Base-by-base conservation (phyloP, 768 basidiomycete genomes). In the Lanmaoa rubissima region DNA sequence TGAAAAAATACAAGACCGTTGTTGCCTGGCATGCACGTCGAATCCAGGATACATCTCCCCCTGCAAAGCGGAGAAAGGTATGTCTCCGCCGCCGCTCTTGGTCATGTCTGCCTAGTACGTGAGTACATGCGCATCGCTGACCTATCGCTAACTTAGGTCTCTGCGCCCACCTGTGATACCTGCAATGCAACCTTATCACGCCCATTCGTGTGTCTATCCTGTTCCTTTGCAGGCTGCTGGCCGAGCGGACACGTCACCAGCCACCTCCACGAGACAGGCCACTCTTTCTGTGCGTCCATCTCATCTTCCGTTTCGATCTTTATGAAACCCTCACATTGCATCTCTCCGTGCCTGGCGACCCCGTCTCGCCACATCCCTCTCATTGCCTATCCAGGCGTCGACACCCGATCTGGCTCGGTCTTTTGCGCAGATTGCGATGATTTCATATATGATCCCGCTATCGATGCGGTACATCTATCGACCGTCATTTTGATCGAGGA, bases 401-500 rank as follows among this genome's bases (percentile, higher is more conserved):
- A 95, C 68, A 76, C 82, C 4, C 82, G 81, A 60, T 81, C 85
- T 0, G 93, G 94, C n/a, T 76, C 78, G 11, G 73, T 94, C 2
- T 94, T 82, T 65, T 95, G 94, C 67, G 69, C 74, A 3, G 74
- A 78, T 35, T 95, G 93, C 73, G 78, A 86, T 38, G 88, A 94
- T 66, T 86, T 92, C 57, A 79, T 92, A 24, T 87, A 87, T 61
- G 77, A 89, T 59, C 60, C 78, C 13, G 69, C 66, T 2, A 65
- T 92, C 36, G 83, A 84, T 40, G 68, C 72, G 9, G 54, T 81
- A 9, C 76, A 80, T 58, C 62, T 79, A 28, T 65, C 75, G 5
- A 74, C 80, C 4, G 67, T 78, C 10, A 63, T 89, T 5, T 68
- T 72, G 28, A 76, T 81, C 11, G 87, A 90, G 66, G 88, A 91